Percentiles rank a stretch among this genome's conserved stretches.
phyloP scores from a whole-genome alignment of 106 monocot species.

The Iris macrosiphon region DNA sequence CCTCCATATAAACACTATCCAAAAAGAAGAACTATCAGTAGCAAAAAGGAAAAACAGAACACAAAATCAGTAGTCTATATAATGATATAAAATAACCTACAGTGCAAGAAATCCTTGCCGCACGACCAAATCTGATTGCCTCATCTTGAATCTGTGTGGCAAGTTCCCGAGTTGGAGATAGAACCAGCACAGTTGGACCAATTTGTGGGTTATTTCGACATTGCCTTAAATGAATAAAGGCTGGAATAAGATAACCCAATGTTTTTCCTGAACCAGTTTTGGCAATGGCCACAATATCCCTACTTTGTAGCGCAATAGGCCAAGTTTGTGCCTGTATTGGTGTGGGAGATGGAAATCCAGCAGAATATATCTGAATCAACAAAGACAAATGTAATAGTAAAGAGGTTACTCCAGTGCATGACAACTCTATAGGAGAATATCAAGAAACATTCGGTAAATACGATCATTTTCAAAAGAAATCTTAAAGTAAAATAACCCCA shows the following conservation, averaged over 20 bases:
- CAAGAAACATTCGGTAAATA: too few relatives aligned
- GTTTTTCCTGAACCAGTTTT: constrained; percentile 72
- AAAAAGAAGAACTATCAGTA: not conserved
- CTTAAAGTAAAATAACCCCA: constrained; percentile 29
- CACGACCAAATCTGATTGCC: constrained; percentile 74
- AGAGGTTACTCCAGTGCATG: too few relatives aligned
- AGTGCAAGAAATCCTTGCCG: constrained; percentile 66
- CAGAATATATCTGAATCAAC: constrained; percentile 33
- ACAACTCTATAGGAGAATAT: too few relatives aligned
- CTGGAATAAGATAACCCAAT: constrained; percentile 63
- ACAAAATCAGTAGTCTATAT: not conserved
- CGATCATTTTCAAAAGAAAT: too few relatives aligned
- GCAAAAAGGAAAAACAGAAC: not conserved
- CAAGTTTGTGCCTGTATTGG: constrained; percentile 72
- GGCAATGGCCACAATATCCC: constrained; percentile 60
- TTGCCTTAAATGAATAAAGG: constrained; percentile 51
- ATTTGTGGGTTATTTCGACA: constrained; percentile 33
- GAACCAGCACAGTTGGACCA: constrained; percentile 55
- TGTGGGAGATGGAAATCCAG: constrained; percentile 50
- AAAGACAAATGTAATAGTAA: not conserved
- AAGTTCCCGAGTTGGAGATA: constrained; percentile 61
- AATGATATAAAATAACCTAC: constrained; percentile 44
- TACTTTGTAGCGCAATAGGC: constrained; percentile 49
- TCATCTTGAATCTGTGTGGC: constrained; percentile 89
- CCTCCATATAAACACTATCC: constrained; percentile 62